phyloP scores from a whole-genome alignment of 371 early-diverging fungal species.

The Rhizomucor miehei region DNA sequence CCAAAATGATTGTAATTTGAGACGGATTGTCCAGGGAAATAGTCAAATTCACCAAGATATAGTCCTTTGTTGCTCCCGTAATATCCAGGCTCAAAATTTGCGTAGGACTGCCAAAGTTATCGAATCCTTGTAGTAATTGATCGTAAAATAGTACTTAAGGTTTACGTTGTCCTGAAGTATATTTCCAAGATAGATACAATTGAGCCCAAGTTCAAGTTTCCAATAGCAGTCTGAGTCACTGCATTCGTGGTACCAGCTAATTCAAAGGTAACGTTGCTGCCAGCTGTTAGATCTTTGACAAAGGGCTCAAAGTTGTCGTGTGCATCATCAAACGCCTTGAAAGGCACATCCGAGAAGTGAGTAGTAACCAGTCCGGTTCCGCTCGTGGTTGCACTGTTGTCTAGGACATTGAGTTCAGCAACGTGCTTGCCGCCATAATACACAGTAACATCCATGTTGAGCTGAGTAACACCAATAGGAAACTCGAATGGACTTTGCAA shows the following conservation, averaged over 20 bases:
- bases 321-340: conserved; percentile 28
- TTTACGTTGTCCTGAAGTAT: too few species aligned
- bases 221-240: conserved; percentile 46
- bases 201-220: conserved; percentile 38
- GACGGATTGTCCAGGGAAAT: conserved; percentile 50
- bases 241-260: conserved; percentile 46
- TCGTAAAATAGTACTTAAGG: too few species aligned
- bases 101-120: conserved; percentile 37
- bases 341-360: conserved; percentile 34
- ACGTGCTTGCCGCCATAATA: conserved; percentile 27
- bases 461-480: conserved; percentile 44
- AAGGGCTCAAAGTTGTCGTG: conserved; percentile 38
- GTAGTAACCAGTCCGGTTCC: conserved; percentile 36
- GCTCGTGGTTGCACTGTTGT: conserved; percentile 37
- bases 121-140: conserved; percentile 15
- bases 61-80: conserved; percentile 42
- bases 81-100: conserved; percentile 39
- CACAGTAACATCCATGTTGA: conserved; percentile 43
- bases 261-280: conserved; percentile 35
- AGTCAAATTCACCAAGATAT: conserved; percentile 34
- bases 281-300: conserved; percentile 35
- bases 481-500: conserved; percentile 53
- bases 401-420: conserved; percentile 45
- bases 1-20: conserved; percentile 45
- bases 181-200: too few species aligned